Evolutionary conservation across 352 stramenopile species (phyloP), one percentile per base, ranked within the genome.

Genomic region (Sclerospora graminicola): DNA sequence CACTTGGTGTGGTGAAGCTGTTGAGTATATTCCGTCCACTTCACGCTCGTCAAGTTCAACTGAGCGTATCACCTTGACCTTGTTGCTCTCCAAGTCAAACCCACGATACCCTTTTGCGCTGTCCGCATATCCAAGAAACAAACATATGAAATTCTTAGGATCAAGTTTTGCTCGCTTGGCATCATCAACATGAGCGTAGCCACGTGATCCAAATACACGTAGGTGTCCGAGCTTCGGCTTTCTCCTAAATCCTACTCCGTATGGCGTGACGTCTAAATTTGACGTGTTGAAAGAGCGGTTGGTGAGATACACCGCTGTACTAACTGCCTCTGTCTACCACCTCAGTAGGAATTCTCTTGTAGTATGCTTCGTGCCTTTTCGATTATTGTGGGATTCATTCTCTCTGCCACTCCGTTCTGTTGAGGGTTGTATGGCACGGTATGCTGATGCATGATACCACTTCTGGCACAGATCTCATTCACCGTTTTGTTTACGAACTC

Each of bases 241-340:
- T 9, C 26, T 23, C 23, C 41, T 52, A 16, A 57, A 60, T 2
- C n/a, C 57, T 18, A 57, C 8, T 31, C 68, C 45, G 21, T 42
- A 57, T 24, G 61, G 48, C n/a, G 49, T 66, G 7, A 6, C 32
- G 8, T 16, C 6, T 8, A 6, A 27, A 2, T 6, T 26, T 26
- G 30, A 7, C 5, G 15, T 23, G 15, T 7, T 23, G 10, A 6
- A 26, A 26, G 21, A 26, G 6, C 14, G 14, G 15, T 37, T 37
- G 15, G 11, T 37, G 2, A 67, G 23, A 26, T 66, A 65, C 5
- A 63, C 38, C 0, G 51, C 51, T 7, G 48, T 69, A 35, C 50
- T 59, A 0, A 65, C 35, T 2, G 59, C 63, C 36, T 69, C 50
- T 0, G 40, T 51, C 54, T 53, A 67, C 57, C 57, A 65, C 4